A percentile compares a stretch with the other conserved stretches of the same genome.
Conservation (phyloP, 495 filamentous ascomycete genomes). For the Lasiosphaeris hirsuta region DNA sequence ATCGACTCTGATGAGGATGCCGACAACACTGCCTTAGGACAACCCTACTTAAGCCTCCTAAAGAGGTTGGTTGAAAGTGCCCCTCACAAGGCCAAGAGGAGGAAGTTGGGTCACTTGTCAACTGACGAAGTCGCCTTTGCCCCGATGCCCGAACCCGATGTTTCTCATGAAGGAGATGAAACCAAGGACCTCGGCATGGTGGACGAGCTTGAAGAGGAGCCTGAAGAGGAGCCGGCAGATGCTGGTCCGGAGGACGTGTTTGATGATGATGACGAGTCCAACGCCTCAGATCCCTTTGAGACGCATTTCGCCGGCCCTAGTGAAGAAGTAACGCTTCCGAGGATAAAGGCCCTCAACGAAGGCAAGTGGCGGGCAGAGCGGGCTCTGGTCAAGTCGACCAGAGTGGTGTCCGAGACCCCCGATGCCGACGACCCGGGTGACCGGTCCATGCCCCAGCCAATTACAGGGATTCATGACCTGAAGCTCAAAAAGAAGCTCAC, state of each 20-base stretch:
- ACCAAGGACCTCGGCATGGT: conserved; percentile 24
- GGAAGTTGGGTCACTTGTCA: conserved; percentile 56
- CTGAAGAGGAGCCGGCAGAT: conserved; percentile 46
- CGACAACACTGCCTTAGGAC: conserved; percentile 33
- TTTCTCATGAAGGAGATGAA: conserved; percentile 20
- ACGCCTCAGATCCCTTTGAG: conserved; percentile 71
- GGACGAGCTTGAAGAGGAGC: conserved; percentile 42
- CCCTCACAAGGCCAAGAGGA: conserved; percentile 60
- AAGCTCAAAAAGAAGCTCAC: conserved; percentile 58
- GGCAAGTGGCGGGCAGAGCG: conserved; percentile 59
- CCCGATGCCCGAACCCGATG: conserved; percentile 11
- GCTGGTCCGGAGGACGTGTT: conserved; percentile 31
- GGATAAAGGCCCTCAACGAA: conserved; percentile 50
- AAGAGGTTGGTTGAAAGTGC: conserved; percentile 57
- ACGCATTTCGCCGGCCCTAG: conserved; percentile 68
- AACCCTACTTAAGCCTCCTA: conserved; percentile 64
- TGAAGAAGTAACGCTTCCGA: conserved; percentile 50
- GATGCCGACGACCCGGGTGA: conserved; percentile 20
- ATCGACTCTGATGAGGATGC: conserved; percentile 38
- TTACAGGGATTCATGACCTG: conserved; percentile 44
- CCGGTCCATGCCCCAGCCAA: conserved; percentile 20
- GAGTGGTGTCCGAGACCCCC: conserved; percentile 37
- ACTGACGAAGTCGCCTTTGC: conserved; percentile 9
- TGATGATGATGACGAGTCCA: conserved; percentile 50
- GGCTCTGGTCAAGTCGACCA: conserved; percentile 38